phyloP scores from a whole-genome alignment of 441 rosid species.

The Jatropha multifida region DNA sequence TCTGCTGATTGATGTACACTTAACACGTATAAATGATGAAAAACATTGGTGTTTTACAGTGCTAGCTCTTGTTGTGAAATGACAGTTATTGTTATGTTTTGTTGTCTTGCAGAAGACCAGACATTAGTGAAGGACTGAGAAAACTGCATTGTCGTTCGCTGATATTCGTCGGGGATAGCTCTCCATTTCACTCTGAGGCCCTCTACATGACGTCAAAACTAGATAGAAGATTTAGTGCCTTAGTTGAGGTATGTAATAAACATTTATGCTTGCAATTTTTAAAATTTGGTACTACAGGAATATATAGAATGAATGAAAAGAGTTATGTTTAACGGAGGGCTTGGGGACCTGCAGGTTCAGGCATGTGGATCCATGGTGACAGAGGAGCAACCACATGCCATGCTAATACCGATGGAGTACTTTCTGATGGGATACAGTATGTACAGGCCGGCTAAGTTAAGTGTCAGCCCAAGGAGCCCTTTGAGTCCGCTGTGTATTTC shows the following conservation, averaged over 20 bases:
- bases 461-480: conserved; percentile 89
- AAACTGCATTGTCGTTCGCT: conserved; percentile 78
- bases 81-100: neutral
- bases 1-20: neutral
- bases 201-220: conserved; percentile 85
- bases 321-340: conserved; percentile 3
- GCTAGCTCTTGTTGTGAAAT: too few species aligned
- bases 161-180: conserved; percentile 84
- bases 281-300: conserved; percentile 3
- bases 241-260: conserved; percentile 80
- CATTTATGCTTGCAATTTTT: neutral
- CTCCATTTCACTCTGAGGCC: conserved; percentile 86
- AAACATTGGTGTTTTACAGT: neutral
- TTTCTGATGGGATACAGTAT: conserved; percentile 80
- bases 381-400: conserved; percentile 97
- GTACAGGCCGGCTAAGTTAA: conserved; percentile 56
- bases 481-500: conserved; percentile 81
- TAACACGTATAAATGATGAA: neutral
- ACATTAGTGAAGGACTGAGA: conserved; percentile 67
- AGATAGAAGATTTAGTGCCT: conserved; percentile 80
- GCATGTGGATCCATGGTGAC: conserved; percentile 96
- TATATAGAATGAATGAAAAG: neutral
- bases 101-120: conserved; percentile 65
- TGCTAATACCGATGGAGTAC: conserved; percentile 92
- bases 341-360: conserved; percentile 61